These are phyloP conservation scores for Mimosa pudica DNA, from an alignment of 306 rosid genomes.

Conservation along the genomic window DNA sequence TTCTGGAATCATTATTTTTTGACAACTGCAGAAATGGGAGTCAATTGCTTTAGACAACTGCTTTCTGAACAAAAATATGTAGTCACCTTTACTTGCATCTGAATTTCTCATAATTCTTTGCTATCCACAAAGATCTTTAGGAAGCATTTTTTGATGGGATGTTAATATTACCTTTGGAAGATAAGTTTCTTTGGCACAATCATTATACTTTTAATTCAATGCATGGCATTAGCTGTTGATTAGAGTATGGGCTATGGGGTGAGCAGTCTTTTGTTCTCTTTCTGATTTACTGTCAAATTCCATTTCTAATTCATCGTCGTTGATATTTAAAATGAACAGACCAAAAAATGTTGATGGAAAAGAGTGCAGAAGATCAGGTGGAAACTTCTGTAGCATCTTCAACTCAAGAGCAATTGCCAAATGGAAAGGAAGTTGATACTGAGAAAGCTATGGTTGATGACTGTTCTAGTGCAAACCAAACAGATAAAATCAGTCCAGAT, in stretches of 20 bases:
- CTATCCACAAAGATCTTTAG: background rate
- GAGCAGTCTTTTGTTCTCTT: slow-evolving; percentile 17
- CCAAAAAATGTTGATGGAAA: slow-evolving; percentile 62
- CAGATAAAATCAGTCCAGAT: slow-evolving; percentile 64
- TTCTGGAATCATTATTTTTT: slow-evolving; percentile 21
- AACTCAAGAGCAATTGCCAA: slow-evolving; percentile 69
- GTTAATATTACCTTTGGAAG: slow-evolving; percentile 5
- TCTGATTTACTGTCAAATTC: slow-evolving; percentile 33
- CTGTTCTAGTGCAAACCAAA: slow-evolving; percentile 78
- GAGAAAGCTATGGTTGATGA: slow-evolving; percentile 75
- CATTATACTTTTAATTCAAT: slow-evolving; percentile 28
- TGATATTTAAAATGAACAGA: slow-evolving; percentile 52
- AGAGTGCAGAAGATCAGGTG: slow-evolving; percentile 61
- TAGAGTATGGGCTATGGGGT: slow-evolving; percentile 3
- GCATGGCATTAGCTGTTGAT: slow-evolving; percentile 15
- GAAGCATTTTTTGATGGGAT: background rate
- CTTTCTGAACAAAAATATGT: slow-evolving; percentile 14
- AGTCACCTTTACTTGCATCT: slow-evolving; percentile 14
- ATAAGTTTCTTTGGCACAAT: slow-evolving; percentile 17
- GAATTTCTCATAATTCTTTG: background rate
- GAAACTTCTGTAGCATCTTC: slow-evolving; percentile 77
- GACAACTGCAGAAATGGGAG: slow-evolving; percentile 20
- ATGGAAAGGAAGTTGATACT: slow-evolving; percentile 54
- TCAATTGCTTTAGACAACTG: slow-evolving; percentile 15
- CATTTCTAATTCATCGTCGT: slow-evolving; percentile 38